phyloP scores from a whole-genome alignment of 2,329 filamentous ascomycete genomes.

The Calonectria leucothoes region DNA sequence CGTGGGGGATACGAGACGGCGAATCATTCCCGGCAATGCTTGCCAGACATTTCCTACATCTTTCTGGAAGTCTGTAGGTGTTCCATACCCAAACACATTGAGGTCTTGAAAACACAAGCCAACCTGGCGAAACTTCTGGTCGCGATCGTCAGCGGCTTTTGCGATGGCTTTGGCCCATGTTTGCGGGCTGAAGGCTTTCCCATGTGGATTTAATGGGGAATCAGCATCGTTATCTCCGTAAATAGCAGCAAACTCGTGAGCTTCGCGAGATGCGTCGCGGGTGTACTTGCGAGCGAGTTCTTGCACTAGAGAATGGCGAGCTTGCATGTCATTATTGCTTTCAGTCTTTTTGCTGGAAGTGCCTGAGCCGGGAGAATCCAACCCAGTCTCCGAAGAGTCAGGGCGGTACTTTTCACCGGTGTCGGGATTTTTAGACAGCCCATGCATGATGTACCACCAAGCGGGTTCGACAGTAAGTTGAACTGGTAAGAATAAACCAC shows the following conservation, averaged over 20 bases:
- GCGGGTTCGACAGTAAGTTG: too few species aligned
- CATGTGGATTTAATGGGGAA: constrained; percentile 7
- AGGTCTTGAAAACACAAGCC: constrained; percentile 16
- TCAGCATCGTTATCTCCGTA: neutral
- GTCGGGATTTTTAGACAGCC: too few species aligned
- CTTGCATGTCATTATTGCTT: neutral
- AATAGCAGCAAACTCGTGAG: neutral
- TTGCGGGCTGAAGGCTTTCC: neutral
- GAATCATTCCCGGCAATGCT: neutral
- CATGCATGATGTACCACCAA: neutral
- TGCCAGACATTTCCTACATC: constrained; percentile 10
- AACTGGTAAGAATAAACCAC: neutral
- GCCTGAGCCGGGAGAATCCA: too few species aligned
- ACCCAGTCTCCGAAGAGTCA: neutral
- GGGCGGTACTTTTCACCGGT: too few species aligned
- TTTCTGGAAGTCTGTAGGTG: constrained; percentile 16
- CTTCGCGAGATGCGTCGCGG: neutral
- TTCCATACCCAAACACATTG: constrained; percentile 11
- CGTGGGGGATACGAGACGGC: neutral
- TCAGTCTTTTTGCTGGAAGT: too few species aligned
- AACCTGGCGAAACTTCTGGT: constrained; percentile 8
- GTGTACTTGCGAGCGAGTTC: neutral
- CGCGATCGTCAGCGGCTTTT: neutral
- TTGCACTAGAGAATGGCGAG: neutral
- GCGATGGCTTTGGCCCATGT: neutral